phyloP scores from a whole-genome alignment of 1,284 basidiomycete species.

The Naganishia sp. region DNA sequence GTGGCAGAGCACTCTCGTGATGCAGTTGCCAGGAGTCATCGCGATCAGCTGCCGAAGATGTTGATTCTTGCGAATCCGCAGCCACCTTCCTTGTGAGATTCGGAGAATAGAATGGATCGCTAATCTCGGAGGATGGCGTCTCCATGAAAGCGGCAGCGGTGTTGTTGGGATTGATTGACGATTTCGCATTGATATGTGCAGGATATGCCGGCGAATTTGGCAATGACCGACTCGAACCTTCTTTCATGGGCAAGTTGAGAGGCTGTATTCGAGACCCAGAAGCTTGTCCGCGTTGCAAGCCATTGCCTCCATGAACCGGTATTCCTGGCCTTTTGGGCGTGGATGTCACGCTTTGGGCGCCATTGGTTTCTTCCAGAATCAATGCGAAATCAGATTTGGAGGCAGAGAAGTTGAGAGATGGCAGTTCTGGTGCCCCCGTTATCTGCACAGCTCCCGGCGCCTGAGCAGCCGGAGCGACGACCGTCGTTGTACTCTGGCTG shows the following conservation, averaged over 20 bases:
- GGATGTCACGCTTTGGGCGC: not conserved
- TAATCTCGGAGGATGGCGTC: conserved; percentile 25
- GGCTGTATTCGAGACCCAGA: conserved; percentile 7
- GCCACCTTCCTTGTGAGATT: conserved; percentile 40
- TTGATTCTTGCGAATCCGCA: conserved; percentile 22
- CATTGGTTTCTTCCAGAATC: conserved; percentile 49
- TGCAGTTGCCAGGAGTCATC: conserved; percentile 13
- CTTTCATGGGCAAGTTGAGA: conserved; percentile 13
- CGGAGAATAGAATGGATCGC: conserved; percentile 36
- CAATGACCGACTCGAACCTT: conserved; percentile 14
- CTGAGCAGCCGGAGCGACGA: no score
- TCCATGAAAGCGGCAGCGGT: not conserved
- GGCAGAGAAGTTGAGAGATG: conserved; percentile 52
- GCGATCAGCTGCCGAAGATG: conserved; percentile 36
- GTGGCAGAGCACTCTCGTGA: conserved; percentile 41
- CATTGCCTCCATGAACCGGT: not conserved
- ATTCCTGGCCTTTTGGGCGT: not conserved
- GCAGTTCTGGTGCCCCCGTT: conserved; percentile 48
- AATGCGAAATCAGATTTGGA: conserved; percentile 55
- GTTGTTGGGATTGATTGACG: not conserved
- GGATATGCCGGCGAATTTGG: conserved; percentile 20
- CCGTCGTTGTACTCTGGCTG: not conserved
- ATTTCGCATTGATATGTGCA: not conserved
- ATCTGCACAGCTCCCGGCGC: conserved; percentile 39
- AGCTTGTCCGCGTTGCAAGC: not conserved